phyloP scores from a whole-genome alignment of 2,329 filamentous ascomycete species.

The Aspergillus fijiensis region DNA sequence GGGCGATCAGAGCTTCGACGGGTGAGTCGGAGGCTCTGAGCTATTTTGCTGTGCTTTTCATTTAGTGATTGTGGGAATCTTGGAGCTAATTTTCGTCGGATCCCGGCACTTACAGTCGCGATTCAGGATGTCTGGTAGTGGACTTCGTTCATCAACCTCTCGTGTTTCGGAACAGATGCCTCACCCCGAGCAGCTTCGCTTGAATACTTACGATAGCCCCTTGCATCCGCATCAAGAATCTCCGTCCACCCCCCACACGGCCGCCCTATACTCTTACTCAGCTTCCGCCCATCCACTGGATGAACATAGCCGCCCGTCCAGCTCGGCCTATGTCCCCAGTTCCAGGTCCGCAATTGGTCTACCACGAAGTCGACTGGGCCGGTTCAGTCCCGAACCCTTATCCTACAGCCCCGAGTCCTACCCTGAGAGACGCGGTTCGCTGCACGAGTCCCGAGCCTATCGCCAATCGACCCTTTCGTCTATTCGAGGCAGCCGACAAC shows the following conservation, averaged over 20 bases:
- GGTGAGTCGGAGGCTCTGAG: conserved; percentile 28
- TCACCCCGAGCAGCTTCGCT: conserved; percentile 37
- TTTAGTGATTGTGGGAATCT: not conserved
- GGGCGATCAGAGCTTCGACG: conserved; percentile 40
- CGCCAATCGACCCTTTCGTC: conserved; percentile 37
- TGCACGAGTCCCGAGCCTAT: conserved; percentile 35
- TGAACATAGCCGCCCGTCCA: conserved; percentile 36
- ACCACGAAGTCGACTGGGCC: conserved; percentile 38
- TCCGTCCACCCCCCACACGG: conserved; percentile 30
- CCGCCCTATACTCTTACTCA: conserved; percentile 29
- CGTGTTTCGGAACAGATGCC: conserved; percentile 35
- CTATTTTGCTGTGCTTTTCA: conserved; percentile 1
- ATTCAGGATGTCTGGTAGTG: conserved; percentile 36
- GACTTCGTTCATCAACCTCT: conserved; percentile 35
- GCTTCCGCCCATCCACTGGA: conserved; percentile 42
- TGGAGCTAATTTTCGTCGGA: conserved; percentile 20
- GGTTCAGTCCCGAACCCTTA: conserved; percentile 36
- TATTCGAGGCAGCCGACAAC: conserved; percentile 37
- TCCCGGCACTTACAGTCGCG: conserved; percentile 32
- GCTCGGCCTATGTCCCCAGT: conserved; percentile 32
- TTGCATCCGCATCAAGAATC: conserved; percentile 37
- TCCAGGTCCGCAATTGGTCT: conserved; percentile 39
- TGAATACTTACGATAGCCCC: conserved; percentile 34
- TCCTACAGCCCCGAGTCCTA: conserved; percentile 31
- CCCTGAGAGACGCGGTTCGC: conserved; percentile 32